phyloP scores from a whole-genome alignment of 768 basidiomycete species.

The Boletus subcaerulescens region DNA sequence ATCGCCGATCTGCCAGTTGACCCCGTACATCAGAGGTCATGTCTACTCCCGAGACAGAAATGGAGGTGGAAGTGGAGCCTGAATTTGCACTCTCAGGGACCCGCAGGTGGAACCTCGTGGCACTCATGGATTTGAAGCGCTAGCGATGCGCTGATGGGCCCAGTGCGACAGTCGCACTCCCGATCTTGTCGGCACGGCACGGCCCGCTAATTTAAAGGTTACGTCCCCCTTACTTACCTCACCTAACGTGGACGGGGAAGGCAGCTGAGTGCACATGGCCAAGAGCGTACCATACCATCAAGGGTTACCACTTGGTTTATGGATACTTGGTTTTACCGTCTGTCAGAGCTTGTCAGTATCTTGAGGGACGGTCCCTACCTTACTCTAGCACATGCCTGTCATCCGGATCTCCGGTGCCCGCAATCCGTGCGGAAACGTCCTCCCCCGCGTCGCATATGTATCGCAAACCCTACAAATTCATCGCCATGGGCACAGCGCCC shows the following conservation, averaged over 20 bases:
- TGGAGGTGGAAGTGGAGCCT: neutral
- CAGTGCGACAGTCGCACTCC: slow-evolving; percentile 20
- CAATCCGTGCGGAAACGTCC: neutral
- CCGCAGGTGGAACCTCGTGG: slow-evolving; percentile 19
- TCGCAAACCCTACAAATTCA: slow-evolving; percentile 17
- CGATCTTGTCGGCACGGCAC: slow-evolving; percentile 14
- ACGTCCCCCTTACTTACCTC: neutral
- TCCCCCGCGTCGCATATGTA: slow-evolving; percentile 3
- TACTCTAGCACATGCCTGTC: slow-evolving; percentile 6
- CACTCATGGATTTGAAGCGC: slow-evolving; percentile 10
- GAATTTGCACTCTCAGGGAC: slow-evolving; percentile 15
- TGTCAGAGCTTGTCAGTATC: slow-evolving; percentile 1
- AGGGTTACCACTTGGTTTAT: neutral
- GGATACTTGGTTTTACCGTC: neutral
- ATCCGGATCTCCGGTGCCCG: slow-evolving; percentile 3
- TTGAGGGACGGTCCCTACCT: slow-evolving; percentile 6
- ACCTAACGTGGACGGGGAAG: slow-evolving; percentile 1
- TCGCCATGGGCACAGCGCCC: slow-evolving; percentile 20
- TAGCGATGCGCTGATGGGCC: slow-evolving; percentile 7
- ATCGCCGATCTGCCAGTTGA: slow-evolving; percentile 7
- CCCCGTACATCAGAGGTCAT: neutral
- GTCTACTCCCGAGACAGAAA: slow-evolving; percentile 14
- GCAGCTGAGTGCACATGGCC: slow-evolving; percentile 7
- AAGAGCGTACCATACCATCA: neutral
- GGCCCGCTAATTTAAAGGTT: neutral